Conservation (phyloP, 768 basidiomycete genomes). For the Nevesoporus exiguus region DNA sequence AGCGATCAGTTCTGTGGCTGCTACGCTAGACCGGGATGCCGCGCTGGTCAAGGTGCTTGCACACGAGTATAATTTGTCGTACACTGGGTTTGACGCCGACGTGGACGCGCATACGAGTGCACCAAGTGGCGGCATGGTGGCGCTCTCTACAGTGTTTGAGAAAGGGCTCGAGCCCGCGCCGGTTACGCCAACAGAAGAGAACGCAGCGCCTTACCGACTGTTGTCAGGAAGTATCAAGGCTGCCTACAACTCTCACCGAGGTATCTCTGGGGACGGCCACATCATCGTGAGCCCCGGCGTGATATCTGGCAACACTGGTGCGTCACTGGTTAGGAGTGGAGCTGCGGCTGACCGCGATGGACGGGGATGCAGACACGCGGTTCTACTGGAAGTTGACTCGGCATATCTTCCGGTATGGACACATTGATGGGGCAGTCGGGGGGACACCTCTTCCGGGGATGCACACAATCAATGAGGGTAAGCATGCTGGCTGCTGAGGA, state of each 20-base stretch:
- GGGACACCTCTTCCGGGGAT: constrained; percentile 37
- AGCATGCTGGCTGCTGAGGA: constrained; percentile 15
- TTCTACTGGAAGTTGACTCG: constrained; percentile 42
- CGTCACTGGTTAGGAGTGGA: background rate
- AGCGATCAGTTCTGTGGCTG: constrained; percentile 35
- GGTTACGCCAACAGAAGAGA: constrained; percentile 42
- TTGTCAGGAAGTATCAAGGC: constrained; percentile 66
- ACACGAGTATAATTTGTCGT: constrained; percentile 52
- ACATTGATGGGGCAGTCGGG: constrained; percentile 31
- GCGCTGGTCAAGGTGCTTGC: constrained; percentile 45
- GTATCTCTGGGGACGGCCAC: constrained; percentile 30
- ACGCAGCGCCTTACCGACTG: constrained; percentile 41
- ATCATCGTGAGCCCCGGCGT: constrained; percentile 50
- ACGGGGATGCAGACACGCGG: constrained; percentile 35
- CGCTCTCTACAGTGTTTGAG: constrained; percentile 46
- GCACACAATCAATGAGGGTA: constrained; percentile 77
- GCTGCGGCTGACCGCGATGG: background rate
- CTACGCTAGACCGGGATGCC: constrained; percentile 43
- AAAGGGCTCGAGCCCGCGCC: constrained; percentile 63
- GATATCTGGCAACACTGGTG: constrained; percentile 54
- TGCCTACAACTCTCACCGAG: constrained; percentile 50
- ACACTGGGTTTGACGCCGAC: constrained; percentile 50
- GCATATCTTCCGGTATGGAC: constrained; percentile 70
- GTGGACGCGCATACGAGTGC: constrained; percentile 32
- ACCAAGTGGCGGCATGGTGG: constrained; percentile 44